A percentile compares a stretch with the other conserved stretches of the same genome.
These are phyloP conservation scores for Neoboletus magnificus DNA, from an alignment of 768 basidiomycete genomes.

Conservation along the genomic window DNA sequence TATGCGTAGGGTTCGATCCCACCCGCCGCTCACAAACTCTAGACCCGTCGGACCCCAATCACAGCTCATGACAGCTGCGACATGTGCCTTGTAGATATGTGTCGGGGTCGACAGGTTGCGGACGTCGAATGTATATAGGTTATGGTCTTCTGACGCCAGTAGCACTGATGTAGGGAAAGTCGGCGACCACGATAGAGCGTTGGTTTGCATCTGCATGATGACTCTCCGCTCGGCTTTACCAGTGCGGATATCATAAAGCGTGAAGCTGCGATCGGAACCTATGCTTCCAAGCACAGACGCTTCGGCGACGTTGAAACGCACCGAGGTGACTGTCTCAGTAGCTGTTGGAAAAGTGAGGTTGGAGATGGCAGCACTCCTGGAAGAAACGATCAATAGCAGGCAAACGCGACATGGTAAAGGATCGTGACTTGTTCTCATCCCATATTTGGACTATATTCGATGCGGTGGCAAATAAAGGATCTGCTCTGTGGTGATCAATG, in stretches of 20 bases:
- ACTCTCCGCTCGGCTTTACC: constrained; percentile 92
- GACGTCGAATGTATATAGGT: constrained; percentile 96
- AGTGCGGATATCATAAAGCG: constrained; percentile 93
- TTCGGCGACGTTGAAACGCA: constrained; percentile 93
- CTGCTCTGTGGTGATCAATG: constrained; percentile 90
- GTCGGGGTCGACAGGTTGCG: constrained; percentile 77
- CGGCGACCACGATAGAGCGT: constrained; percentile 92
- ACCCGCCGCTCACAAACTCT: constrained; percentile 94
- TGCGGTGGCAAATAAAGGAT: constrained; percentile 90
- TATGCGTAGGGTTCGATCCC: constrained; percentile 91
- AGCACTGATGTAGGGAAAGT: constrained; percentile 90
- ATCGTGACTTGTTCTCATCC: constrained; percentile 86
- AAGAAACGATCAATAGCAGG: constrained; percentile 7
- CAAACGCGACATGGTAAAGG: background rate
- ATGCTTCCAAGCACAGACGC: constrained; percentile 92
- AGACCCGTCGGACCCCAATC: constrained; percentile 97
- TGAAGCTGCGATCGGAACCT: constrained; percentile 94
- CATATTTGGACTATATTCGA: constrained; percentile 93
- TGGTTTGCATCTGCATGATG: constrained; percentile 92
- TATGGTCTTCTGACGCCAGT: constrained; percentile 98
- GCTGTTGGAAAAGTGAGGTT: constrained; percentile 85
- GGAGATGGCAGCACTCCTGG: constrained; percentile 78
- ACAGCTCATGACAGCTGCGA: constrained; percentile 93
- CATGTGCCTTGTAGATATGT: constrained; percentile 96
- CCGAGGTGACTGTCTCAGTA: constrained; percentile 82